Conservation (phyloP, 2,329 filamentous ascomycete genomes). For the Botryotinia calthae region DNA sequence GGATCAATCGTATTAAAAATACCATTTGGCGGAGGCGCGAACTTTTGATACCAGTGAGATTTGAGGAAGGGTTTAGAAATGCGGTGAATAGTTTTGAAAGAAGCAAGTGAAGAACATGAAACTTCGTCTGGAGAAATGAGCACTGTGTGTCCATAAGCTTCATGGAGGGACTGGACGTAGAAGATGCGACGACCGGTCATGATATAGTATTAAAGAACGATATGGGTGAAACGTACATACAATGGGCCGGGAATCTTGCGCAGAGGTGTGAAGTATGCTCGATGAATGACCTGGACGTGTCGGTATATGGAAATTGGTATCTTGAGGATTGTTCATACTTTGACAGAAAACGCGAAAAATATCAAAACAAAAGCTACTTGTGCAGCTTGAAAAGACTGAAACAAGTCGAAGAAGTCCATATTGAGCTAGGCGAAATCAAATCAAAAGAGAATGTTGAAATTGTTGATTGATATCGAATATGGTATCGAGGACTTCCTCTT, state of each 20-base stretch:
- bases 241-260: slow-evolving; percentile 13
- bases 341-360: not conserved
- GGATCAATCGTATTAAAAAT: not conserved
- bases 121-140: slow-evolving; percentile 1
- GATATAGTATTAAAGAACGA: not conserved
- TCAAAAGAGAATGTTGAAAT: not conserved
- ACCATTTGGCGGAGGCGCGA: rapidly evolving
- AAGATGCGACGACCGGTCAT: not conserved
- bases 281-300: not conserved
- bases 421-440: not conserved
- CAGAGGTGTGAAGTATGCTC: not conserved
- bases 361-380: not conserved
- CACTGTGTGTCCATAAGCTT: not conserved
- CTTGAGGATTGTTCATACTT: not conserved
- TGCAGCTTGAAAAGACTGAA: rapidly evolving
- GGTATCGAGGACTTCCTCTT: not conserved
- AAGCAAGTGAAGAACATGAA: not conserved
- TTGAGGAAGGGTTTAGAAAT: slow-evolving; percentile 3
- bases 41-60: not conserved
- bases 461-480: not conserved
- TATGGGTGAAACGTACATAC: not conserved
- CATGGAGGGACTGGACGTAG: not conserved
- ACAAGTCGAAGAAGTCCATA: not conserved
- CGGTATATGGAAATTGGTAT: not conserved
- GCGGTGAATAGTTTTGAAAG: slow-evolving; percentile 2